Evolutionary conservation across 345 rosid genomes (phyloP), one percentile per base, ranked within the genome.

Genomic region (Barbarea vulgaris): DNA sequence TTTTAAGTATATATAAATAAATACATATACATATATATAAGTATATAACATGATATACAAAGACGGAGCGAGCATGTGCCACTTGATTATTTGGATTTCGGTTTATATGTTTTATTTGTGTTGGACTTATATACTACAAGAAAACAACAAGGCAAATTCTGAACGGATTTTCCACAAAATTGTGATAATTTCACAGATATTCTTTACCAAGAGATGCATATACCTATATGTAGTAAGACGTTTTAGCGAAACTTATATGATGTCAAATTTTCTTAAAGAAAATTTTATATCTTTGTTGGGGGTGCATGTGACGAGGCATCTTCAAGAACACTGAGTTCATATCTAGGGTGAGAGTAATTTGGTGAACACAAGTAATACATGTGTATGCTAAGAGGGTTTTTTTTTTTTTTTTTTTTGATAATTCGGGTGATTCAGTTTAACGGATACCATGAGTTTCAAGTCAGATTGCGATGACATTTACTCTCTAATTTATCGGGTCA

Each of bases 281-380:
- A 47, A 18, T 1, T 18, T 9, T 52, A 44, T 55, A 66, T 34
- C 14, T 56, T 30, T 17, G 42, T 60, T 50, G 64, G 64, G 52
- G 69, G 30, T 68, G 69, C 69, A 41, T 68, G 75, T 69, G 70
- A 61, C 70, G 31, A 52, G 63, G 75, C 58, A 44, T 42, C 79
- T 76, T 76, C 42, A 69, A 51, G n/a, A 61, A 42, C 48, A 54
- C 3, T 64, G 13, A 50, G 39, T 51, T 36, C 30, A n/a, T 39
- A 51, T 59, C 37, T 58, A 46, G 55, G 22, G 48, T 30, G 34
- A 6, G 55, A 51, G 11, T 75, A 67, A 75, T 31, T 28, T 60
- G 55, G 46, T 59, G 37, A 62, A 52, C 44, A 67, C 57, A 39
- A 74, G 21, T 54, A 21, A 58, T 24, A 47, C 7, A 22, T 60